Percentiles rank a stretch among this genome's conserved stretches.
Conservation (phyloP, 345 rosid genomes). For the Lagerstroemia speciosa region DNA sequence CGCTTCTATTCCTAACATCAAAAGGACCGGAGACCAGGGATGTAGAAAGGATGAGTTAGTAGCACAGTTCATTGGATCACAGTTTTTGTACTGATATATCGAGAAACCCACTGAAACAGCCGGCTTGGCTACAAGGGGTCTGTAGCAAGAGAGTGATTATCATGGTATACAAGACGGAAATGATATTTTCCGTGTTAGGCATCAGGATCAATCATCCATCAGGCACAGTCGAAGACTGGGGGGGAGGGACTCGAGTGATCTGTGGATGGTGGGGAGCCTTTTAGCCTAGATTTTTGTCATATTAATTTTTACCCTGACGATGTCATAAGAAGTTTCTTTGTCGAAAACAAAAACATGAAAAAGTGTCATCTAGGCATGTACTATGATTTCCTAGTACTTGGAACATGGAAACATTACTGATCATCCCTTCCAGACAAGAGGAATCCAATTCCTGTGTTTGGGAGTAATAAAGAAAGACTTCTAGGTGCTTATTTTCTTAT, state of each 20-base stretch:
- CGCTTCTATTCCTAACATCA: neutral
- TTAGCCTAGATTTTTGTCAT: neutral
- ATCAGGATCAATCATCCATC: neutral
- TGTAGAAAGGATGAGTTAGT: conserved; percentile 18
- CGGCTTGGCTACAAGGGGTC: neutral
- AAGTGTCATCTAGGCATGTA: too few relatives aligned
- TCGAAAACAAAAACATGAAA: neutral
- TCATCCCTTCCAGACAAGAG: neutral
- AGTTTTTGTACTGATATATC: conserved; percentile 6
- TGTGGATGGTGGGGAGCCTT: neutral
- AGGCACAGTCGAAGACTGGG: neutral
- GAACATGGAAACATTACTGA: too few relatives aligned
- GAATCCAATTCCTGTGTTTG: too few relatives aligned
- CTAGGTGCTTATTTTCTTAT: neutral
- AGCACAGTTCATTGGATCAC: conserved; percentile 21
- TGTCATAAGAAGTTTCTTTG: neutral
- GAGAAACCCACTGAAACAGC: conserved; percentile 1
- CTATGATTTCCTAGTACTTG: too few relatives aligned
- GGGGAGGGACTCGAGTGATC: neutral
- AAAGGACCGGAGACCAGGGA: neutral
- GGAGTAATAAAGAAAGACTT: too few relatives aligned
- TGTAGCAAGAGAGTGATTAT: neutral
- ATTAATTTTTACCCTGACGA: neutral
- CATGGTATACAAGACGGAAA: neutral
- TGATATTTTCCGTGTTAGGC: neutral